A percentile compares a stretch with the other conserved stretches of the same genome.
Evolutionary conservation across 768 basidiomycete genomes (phyloP).

Genomic region (Pleurotus eryngii): DNA sequence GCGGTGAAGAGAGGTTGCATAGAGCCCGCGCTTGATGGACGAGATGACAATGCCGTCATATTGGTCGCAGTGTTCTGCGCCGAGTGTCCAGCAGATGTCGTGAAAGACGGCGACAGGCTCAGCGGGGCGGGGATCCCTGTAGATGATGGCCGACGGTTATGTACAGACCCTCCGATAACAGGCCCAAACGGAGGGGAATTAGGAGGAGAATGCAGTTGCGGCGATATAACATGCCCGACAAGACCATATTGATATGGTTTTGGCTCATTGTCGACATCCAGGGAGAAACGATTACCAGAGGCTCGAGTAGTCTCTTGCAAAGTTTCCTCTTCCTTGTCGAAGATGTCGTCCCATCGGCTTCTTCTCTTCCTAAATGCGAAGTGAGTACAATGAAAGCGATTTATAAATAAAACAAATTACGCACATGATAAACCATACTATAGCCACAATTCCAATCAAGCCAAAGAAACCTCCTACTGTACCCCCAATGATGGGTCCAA

Average conservation of each 20-base stretch:
- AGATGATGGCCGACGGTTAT: conserved; percentile 19
- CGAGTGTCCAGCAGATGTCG: conserved; percentile 19
- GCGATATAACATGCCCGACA: conserved; percentile 43
- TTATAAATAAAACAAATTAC: conserved; percentile 13
- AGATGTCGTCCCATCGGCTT: conserved; percentile 49
- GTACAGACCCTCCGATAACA: conserved; percentile 13
- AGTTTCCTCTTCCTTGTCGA: conserved; percentile 40
- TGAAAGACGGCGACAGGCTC: conserved; percentile 19
- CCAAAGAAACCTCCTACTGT: conserved; percentile 54
- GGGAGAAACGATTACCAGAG: conserved; percentile 24
- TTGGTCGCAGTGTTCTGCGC: conserved; percentile 4
- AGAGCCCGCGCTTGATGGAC: conserved; percentile 45
- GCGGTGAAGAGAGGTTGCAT: conserved; percentile 28
- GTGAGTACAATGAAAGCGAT: conserved; percentile 8
- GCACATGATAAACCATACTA: conserved; percentile 52
- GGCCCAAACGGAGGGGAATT: conserved; percentile 24
- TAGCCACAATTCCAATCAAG: conserved; percentile 38
- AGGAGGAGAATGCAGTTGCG: conserved; percentile 31
- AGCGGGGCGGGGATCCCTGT: conserved; percentile 21
- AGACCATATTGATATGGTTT: conserved; percentile 64
- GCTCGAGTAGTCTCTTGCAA: conserved; percentile 20
- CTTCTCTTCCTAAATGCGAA: conserved; percentile 29
- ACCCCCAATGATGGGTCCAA: conserved; percentile 52
- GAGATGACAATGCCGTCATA: conserved; percentile 27
- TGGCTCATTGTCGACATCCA: conserved; percentile 36